Evolutionary conservation across 306 rosid species (phyloP), one percentile per base, ranked within the genome.

Genomic region (Quercus rubra): DNA sequence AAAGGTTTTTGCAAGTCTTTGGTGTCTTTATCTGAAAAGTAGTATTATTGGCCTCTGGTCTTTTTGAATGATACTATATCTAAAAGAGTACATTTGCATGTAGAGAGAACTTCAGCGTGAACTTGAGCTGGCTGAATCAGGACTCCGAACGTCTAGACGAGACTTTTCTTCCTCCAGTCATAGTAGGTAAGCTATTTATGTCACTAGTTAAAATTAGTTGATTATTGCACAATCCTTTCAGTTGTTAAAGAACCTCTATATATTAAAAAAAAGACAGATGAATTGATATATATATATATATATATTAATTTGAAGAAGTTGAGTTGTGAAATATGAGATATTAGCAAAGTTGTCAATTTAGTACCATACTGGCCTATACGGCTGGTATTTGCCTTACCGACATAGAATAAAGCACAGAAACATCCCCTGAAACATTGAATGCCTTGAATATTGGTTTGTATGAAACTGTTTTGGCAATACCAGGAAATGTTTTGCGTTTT

Each of bases 41-140:
- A 12, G 10, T 74, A 55, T 52, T 56, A 64, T 28, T n/a, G 59
- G 19, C 70, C 71, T 70, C 41, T 54, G 25, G 31, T 62, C 64
- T 28, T 81, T 79, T 57, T 25, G 75, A 51, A 23, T 66, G 59
- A 52, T 56, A 30, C 14, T 35, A 69, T 49, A 38, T 6, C 21
- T 17, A 17, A 55, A 62, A 46, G 23, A 70, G 56, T 86, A 46
- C 57, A 27, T 87, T 68, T 80, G 55, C 73, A 77, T 77, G 78
- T 83, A 94, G 98, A 90, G 96, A 83, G 98, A 94, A 77, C 94
- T 92, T 80, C 96, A 92, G 90, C 92, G 94, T 71, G 98, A 94
- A 76, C 76, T 90, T 82, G 98, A 94, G 88, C 97, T 89, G 88
- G 97, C 90, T 23, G 98, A 94, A 87, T 89, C 96, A 68, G 97